These are phyloP conservation scores for Cystofilobasidium capitatum DNA, from an alignment of 768 basidiomycete species.

Conservation along the genomic window DNA sequence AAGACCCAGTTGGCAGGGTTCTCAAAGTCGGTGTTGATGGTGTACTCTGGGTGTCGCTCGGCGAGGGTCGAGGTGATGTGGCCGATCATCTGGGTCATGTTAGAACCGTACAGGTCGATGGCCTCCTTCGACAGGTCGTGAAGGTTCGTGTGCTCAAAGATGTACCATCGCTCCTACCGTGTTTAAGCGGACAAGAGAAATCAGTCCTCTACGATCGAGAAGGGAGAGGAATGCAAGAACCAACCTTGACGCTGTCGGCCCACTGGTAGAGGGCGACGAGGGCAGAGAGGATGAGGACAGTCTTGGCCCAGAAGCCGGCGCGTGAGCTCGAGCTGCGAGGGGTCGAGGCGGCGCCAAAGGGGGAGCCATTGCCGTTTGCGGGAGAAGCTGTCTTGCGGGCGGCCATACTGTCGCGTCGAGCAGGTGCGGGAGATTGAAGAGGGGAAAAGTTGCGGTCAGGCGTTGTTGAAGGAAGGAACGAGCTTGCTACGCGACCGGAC, in stretches of 20 bases:
- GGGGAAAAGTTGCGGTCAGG: background rate
- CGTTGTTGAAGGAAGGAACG: background rate
- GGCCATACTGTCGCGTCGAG: background rate
- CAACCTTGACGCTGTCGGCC: slow-evolving; percentile 36
- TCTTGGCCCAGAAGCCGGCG: background rate
- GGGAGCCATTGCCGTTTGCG: background rate
- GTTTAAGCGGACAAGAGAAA: background rate
- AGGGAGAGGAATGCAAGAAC: background rate
- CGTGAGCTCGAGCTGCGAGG: background rate
- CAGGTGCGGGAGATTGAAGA: background rate
- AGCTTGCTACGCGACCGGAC: no score
- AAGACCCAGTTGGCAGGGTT: slow-evolving; percentile 74
- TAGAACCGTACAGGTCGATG: slow-evolving; percentile 53
- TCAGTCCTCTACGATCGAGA: background rate
- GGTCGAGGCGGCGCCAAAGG: background rate
- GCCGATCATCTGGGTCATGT: slow-evolving; percentile 63
- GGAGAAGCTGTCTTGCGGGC: background rate
- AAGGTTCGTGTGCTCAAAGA: slow-evolving; percentile 62
- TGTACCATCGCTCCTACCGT: slow-evolving; percentile 69
- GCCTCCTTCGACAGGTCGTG: slow-evolving; percentile 67
- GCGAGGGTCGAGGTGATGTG: slow-evolving; percentile 77
- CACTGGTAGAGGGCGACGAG: slow-evolving; percentile 28
- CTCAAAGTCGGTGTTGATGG: slow-evolving; percentile 37
- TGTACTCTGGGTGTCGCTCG: slow-evolving; percentile 53
- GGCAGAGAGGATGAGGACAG: slow-evolving; percentile 27